phyloP scores from a whole-genome alignment of 176 grass and related monocot species.

The Oryza officinalis region DNA sequence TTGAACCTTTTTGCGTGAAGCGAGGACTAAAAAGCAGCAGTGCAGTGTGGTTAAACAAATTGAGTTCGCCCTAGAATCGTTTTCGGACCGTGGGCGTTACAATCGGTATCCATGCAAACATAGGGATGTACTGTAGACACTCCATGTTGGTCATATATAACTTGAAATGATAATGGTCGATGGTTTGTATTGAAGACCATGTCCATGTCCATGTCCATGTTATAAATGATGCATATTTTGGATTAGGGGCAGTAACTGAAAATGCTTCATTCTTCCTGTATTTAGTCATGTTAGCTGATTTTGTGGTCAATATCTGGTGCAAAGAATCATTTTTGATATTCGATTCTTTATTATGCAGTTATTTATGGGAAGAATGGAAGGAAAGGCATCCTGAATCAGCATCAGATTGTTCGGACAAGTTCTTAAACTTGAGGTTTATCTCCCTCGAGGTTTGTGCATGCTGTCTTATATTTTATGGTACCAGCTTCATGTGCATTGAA shows the following conservation, averaged over 20 bases:
- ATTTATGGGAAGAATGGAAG: conserved; percentile 99
- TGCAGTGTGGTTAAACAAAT: too few species aligned
- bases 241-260: background rate
- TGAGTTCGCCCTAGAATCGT: too few species aligned
- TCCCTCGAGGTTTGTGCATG: conserved; percentile 83
- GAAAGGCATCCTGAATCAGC: conserved; percentile 74
- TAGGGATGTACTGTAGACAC: background rate
- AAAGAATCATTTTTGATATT: conserved; percentile 6
- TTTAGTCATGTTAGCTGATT: conserved; percentile 12
- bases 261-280: background rate
- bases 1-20: too few species aligned
- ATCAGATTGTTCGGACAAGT: conserved; percentile 65
- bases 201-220: background rate
- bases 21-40: too few species aligned
- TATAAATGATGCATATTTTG: conserved; percentile 12
- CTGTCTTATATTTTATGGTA: conserved; percentile 4
- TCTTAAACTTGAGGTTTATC: conserved; percentile 88
- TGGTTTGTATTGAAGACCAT: background rate
- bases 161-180: background rate
- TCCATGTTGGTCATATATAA: background rate
- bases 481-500: background rate
- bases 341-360: conserved; percentile 56
- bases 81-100: too few species aligned
- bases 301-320: conserved; percentile 23
- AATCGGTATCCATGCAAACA: background rate